Percentiles rank a stretch among this genome's conserved stretches.
These are phyloP conservation scores for Angomonas ambiguus DNA, from an alignment of 208 protist genomes.

Conservation along the genomic window DNA sequence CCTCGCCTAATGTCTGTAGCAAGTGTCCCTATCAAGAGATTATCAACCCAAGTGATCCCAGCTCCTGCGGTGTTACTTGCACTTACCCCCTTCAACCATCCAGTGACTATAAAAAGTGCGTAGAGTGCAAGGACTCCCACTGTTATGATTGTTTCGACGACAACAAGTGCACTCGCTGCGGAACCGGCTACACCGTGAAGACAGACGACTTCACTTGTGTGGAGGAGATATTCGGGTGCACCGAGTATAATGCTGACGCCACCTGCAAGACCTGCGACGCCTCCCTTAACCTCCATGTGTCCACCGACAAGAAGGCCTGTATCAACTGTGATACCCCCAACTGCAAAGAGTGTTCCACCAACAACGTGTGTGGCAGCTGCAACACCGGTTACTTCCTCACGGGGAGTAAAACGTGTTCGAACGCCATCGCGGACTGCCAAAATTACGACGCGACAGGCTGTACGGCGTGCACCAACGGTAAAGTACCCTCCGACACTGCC, in stretches of 20 bases:
- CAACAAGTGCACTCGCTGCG: not conserved
- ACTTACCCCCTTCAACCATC: not conserved
- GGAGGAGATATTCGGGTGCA: not conserved
- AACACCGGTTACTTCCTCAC: not conserved
- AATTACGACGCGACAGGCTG: not conserved
- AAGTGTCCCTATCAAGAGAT: not conserved
- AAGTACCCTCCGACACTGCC: not conserved
- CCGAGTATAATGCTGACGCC: not conserved
- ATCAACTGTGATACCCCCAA: not conserved
- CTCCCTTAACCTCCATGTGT: not conserved
- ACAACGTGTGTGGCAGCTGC: not conserved
- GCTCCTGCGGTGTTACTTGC: not conserved
- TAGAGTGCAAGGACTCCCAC: not conserved
- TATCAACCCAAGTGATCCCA: not conserved
- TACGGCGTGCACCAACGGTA: not conserved
- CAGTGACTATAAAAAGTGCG: no score
- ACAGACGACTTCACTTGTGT: not conserved
- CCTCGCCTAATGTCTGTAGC: not conserved
- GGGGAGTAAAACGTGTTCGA: not conserved
- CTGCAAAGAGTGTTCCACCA: not conserved
- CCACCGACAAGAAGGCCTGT: not conserved
- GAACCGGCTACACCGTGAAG: not conserved
- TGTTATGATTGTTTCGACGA: not conserved
- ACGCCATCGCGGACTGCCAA: not conserved
- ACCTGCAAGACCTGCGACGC: not conserved